phyloP scores from a whole-genome alignment of 2,329 filamentous ascomycete species.

The Tolypocladium cylindrosporum region DNA sequence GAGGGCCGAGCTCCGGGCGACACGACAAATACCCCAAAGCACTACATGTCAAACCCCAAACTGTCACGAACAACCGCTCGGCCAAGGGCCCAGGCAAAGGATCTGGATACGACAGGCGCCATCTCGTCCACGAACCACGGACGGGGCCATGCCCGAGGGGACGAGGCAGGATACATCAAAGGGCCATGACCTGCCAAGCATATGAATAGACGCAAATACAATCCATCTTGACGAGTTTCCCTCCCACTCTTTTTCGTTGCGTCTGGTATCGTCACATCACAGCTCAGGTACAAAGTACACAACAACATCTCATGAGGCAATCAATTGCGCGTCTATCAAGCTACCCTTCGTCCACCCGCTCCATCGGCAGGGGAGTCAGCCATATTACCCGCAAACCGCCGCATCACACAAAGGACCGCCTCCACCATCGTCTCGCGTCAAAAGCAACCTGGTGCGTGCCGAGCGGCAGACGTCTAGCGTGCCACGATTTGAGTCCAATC shows the following conservation, averaged over 20 bases:
- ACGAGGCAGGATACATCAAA: neutral
- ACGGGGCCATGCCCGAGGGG: neutral
- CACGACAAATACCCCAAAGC: neutral
- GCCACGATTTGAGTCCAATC: conserved; percentile 3
- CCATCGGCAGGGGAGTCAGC: neutral
- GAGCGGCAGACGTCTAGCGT: conserved; percentile 4
- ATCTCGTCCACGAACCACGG: neutral
- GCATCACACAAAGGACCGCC: neutral
- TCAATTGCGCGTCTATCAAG: conserved; percentile 7
- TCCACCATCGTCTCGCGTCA: neutral
- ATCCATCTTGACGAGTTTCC: neutral
- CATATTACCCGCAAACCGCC: neutral
- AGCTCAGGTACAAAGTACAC: neutral
- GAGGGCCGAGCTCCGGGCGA: neutral
- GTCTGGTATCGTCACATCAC: neutral
- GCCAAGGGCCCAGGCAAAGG: neutral
- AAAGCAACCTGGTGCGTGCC: neutral
- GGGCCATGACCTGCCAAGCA: neutral
- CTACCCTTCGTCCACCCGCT: neutral
- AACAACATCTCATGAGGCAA: neutral
- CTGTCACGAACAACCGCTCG: neutral
- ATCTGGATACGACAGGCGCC: neutral
- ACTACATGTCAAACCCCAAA: neutral
- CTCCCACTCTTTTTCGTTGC: too few species aligned
- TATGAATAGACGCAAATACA: neutral